Percentiles rank a stretch among this genome's conserved stretches.
phyloP scores from a whole-genome alignment of 140 eudicot species.

The Oenanthe javanica region DNA sequence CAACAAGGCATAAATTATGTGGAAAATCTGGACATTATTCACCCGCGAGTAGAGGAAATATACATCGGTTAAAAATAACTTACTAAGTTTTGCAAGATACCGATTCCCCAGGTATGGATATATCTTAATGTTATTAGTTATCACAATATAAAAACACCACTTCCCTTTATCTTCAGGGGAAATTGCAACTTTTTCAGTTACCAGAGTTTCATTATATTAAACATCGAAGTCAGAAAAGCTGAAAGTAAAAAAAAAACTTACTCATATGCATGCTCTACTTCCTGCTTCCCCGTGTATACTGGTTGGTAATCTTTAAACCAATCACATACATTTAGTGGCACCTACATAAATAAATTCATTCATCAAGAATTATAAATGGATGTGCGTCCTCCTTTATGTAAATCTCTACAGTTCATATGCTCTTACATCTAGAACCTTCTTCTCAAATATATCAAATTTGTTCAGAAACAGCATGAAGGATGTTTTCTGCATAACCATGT shows the following conservation, averaged over 20 bases:
- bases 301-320: slow-evolving; percentile 96
- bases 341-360: slow-evolving; percentile 36
- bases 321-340: slow-evolving; percentile 69
- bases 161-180: background rate
- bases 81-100: background rate
- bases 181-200: no score
- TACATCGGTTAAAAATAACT: background rate
- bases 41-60: background rate
- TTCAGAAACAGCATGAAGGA: slow-evolving; percentile 94
- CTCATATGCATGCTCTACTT: slow-evolving; percentile 95
- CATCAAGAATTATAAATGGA: background rate
- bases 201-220: background rate
- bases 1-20: background rate
- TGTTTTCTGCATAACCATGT: slow-evolving; percentile 76
- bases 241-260: slow-evolving; percentile 26
- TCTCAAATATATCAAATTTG: slow-evolving; percentile 93
- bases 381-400: background rate
- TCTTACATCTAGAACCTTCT: slow-evolving; percentile 84
- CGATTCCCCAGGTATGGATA: background rate
- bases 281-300: slow-evolving; percentile 86
- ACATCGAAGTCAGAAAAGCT: background rate
- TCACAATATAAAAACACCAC: background rate
- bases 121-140: background rate
- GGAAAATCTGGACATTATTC: background rate
- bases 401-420: slow-evolving; percentile 8